Base-by-base conservation (phyloP, 2,329 filamentous ascomycete species). In the Trichoderma hamatum region DNA sequence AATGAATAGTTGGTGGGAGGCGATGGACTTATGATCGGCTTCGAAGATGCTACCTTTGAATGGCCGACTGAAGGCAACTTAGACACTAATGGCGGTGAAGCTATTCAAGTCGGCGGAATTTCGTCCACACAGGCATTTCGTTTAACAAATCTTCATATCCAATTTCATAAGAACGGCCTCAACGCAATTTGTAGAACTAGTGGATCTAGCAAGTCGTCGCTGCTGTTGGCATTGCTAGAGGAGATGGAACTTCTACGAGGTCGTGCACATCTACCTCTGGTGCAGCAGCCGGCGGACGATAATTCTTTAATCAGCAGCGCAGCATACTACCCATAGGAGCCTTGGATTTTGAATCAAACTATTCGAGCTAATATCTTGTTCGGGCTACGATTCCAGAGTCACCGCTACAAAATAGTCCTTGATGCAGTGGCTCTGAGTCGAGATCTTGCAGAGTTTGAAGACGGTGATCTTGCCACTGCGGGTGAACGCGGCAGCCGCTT, bases 401-500 rank as follows among this genome's bases (percentile, higher is more conserved):
- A 77, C 11, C 90, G 89, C 88, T 91, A 91, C 74, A 82, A 89
- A 62, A 76, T 85, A 63, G 89, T 91, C 9, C 79, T 91, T 14
- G 86, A 90, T 73, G 88, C 89, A 11, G 91, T 89, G 74, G 88
- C 88, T 2, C 79, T 91, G 13, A 80, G 83, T 19, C 84, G 86
- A 1, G 94, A 97, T 77, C 83, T 97, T 14, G 87, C 94, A 71
- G 94, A 96, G 51, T 85, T 97, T 5, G 92, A 96, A 77, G 88
- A 88, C 70, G 94, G 94, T 43, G 94, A 97, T 76, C 87, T 94
- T 79, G 97, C 94, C 0, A 81, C 96, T 46, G 93, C 97, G 34
- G 94, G 94, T 61, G 94, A 97, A 78, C 97, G 96, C 79, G 94
- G 94, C 51, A 95, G 97, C 69, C 93, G 93, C 39, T 85, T 97